Evolutionary conservation across 495 filamentous ascomycete species (phyloP), one percentile per base, ranked within the genome.

Genomic region (Lepraria neglecta): DNA sequence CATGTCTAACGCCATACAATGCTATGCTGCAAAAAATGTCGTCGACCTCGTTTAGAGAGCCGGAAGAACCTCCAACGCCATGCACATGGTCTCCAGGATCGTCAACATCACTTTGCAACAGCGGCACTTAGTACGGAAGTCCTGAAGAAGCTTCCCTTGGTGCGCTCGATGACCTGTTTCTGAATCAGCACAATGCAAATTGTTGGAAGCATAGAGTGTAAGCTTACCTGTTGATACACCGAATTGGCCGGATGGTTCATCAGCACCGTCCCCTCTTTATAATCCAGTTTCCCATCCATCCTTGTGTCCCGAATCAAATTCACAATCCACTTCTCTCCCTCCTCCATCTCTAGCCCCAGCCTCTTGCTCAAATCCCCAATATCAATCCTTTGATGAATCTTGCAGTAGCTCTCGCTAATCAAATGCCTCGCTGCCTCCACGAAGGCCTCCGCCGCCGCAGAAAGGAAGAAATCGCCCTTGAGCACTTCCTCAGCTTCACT

Each of bases 261-360:
- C 62, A 98, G 85, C 31, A 98, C 94, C 45, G 94, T 98, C 67
- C 94, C 94, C 76, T 92, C 90, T 79, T 97, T 88, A 77, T 96
- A 97, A 74, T 98, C 94, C 66, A 98, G 95, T 83, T 98, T 98
- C 64, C 95, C 94, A 69, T 98, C 94, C 45, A 98, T 89, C 56
- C 94, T 82, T 3, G 94, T 98, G 72, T 98, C 94, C 61, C 94
- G 85, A 76, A 98, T 98, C 48, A 97, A 82, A 77, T 98, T 98
- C 62, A 98, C 94, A 66, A 98, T 98, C 95, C 95, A 97, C 80
- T 97, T 97, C 84, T 98, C 94, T 65, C 95, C 94, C 67, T 96
- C 94, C 68, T 96, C 91, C 68, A 90, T 84, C 69, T 84, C 89
- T 62, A 98, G 78, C 62, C 94, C 94, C 56, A 98, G 80, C 64